These are phyloP conservation scores for Entelexis sorbosivorans DNA, from an alignment of 1,139 yeast genomes.

Conservation along the genomic window DNA sequence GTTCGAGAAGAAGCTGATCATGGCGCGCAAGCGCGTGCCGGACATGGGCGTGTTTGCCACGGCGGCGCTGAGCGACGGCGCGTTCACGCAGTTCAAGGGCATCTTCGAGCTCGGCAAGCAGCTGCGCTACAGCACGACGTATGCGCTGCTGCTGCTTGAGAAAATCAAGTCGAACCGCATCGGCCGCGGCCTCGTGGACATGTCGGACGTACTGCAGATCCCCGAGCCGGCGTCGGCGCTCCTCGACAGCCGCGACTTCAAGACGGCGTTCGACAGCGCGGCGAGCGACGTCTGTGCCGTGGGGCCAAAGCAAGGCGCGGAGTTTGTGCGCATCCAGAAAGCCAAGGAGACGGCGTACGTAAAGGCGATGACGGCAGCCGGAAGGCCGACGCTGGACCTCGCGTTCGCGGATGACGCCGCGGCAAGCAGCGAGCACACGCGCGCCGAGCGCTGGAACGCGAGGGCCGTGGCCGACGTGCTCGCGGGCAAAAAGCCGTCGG, in stretches of 20 bases:
- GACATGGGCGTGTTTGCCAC: conserved; percentile 42
- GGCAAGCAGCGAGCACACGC: conserved; percentile 24
- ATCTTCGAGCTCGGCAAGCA: conserved; percentile 37
- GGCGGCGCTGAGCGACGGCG: conserved; percentile 43
- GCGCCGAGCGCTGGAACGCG: conserved; percentile 32
- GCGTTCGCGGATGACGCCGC: neutral
- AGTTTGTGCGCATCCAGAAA: conserved; percentile 13
- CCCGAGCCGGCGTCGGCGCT: conserved; percentile 6
- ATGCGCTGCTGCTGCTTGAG: conserved; percentile 21
- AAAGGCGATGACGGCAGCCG: neutral
- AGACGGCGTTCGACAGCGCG: conserved; percentile 6
- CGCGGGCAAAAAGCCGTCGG: conserved; percentile 15
- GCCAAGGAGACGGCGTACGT: conserved; percentile 15
- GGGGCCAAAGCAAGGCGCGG: conserved; percentile 15
- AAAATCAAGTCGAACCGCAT: conserved; percentile 14
- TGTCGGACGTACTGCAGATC: conserved; percentile 10
- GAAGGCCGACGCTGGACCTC: neutral
- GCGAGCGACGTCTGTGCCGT: neutral
- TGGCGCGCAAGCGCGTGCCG: conserved; percentile 41
- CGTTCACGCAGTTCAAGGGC: conserved; percentile 53
- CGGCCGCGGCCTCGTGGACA: conserved; percentile 10
- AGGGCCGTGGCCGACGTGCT: conserved; percentile 23
- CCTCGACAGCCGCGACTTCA: conserved; percentile 22
- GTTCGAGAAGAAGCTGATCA: conserved; percentile 21
- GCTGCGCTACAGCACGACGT: conserved; percentile 25